Evolutionary conservation across 352 stramenopile genomes (phyloP), one percentile per base, ranked within the genome.

Genomic region (Elongisporangium prolatum): DNA sequence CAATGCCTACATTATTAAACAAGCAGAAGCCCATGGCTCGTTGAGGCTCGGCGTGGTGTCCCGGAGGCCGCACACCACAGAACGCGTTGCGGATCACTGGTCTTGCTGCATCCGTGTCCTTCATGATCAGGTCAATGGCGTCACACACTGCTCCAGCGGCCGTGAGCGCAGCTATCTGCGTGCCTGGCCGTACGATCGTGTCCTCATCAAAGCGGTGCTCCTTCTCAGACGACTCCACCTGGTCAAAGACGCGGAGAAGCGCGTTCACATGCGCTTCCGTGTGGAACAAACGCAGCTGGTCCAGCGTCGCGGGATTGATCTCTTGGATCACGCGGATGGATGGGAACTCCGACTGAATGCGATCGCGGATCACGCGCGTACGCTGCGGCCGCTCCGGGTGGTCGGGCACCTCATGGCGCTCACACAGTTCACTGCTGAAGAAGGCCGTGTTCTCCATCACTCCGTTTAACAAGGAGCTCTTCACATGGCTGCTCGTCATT

Each of bases 1-100:
- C 83, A n/a, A 89, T 72, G 25, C 86, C 88, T 9, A 82, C 72
- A 74, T 96, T 97, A 65, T 97, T 97, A 49, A 96, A 88, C 24
- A 93, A 58, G 57, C 83, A 93, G 47, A 93, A 93, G 47, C 89
- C 89, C 77, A 95, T 93, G 4, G 85, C 72, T 18, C 63, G 44
- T 13, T 72, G 40, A 18, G 73, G 68, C 37, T 88, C 89, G 13
- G 88, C 88, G 71, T 97, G 89, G 58, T 97, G 89, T 20, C 88
- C 88, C 3, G 88, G 88, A 28, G 88, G 88, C 37, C 88, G 71
- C 22, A 91, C 77, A 0, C 86, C 52, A 13, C 84, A 86, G 50
- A 92, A 73, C 3, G 71, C 84, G 34, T 75, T 79, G 37, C 66
- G 40, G 22, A 64, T 56, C 10, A n/a, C 24, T 11, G 50, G 50